Conservation (phyloP, 129 eudicot genomes). For the Flaveria brownii region DNA sequence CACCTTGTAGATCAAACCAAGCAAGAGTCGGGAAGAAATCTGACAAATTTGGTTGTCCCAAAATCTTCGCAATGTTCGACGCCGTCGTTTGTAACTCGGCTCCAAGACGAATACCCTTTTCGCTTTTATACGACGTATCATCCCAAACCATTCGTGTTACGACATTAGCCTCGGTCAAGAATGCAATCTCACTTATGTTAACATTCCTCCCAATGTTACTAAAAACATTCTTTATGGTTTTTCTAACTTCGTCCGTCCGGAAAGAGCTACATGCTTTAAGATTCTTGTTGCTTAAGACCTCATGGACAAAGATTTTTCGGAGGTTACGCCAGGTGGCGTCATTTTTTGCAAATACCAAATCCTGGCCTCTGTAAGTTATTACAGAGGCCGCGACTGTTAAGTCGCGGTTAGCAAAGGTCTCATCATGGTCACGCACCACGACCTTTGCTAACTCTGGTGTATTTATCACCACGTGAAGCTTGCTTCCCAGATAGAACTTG, state of each 20-base stretch:
- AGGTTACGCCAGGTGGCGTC: slow-evolving; percentile 26
- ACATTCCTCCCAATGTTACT: slow-evolving; percentile 31
- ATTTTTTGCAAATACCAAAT: slow-evolving; percentile 25
- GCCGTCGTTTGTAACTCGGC: slow-evolving; percentile 34
- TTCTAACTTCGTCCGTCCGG: neutral
- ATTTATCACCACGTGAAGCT: slow-evolving; percentile 34
- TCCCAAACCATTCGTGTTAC: slow-evolving; percentile 54
- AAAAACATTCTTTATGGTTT: slow-evolving; percentile 1
- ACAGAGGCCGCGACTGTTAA: slow-evolving; percentile 29
- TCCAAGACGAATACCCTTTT: neutral
- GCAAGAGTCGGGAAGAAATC: slow-evolving; percentile 12
- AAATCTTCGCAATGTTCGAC: slow-evolving; percentile 20
- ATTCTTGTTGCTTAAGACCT: slow-evolving; percentile 9
- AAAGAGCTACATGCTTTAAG: neutral
- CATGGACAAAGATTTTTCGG: neutral
- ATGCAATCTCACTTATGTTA: slow-evolving; percentile 33
- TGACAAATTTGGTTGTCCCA: slow-evolving; percentile 36
- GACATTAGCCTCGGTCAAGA: slow-evolving; percentile 34
- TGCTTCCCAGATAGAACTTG: slow-evolving; percentile 37
- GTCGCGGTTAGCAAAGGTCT: slow-evolving; percentile 45
- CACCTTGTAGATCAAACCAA: slow-evolving; percentile 54
- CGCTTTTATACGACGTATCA: slow-evolving; percentile 25
- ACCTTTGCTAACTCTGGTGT: slow-evolving; percentile 48
- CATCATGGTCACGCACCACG: slow-evolving; percentile 47
- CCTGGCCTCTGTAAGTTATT: slow-evolving; percentile 21